Evolutionary conservation across 495 filamentous ascomycete genomes (phyloP).

Genomic region (Aspergillus kassunensis): DNA sequence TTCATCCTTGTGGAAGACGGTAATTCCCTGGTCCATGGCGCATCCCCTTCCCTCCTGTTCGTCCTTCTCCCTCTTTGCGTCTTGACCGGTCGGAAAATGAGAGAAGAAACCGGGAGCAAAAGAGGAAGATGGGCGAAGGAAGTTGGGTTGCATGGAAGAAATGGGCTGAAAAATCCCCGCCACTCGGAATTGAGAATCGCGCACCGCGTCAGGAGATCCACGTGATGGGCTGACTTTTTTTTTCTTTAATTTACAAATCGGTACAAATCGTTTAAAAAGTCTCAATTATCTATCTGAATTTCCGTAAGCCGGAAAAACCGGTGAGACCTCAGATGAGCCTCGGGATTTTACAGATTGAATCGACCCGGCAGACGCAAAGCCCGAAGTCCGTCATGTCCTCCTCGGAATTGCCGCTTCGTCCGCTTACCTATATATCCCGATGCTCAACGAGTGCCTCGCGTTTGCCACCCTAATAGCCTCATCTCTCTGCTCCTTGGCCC

Average conservation of each 20-base stretch:
- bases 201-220: conserved; percentile 1
- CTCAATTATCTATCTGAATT: too few species aligned
- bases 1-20: conserved; percentile 13
- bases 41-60: conserved; percentile 1
- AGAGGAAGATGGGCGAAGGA: conserved; percentile 2
- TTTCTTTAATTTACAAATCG: too few species aligned
- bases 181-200: conserved; percentile 3
- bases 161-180: conserved; percentile 12
- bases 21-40: conserved; percentile 15
- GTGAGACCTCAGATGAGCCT: too few species aligned
- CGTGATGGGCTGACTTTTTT: neutral
- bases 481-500: neutral
- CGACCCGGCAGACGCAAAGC: too few species aligned
- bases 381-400: too few species aligned
- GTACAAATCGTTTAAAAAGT: too few species aligned
- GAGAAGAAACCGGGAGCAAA: neutral
- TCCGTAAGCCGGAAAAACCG: too few species aligned
- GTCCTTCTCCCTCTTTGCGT: too few species aligned
- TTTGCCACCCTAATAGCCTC: neutral
- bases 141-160: conserved; percentile 2
- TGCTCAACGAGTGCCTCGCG: too few species aligned
- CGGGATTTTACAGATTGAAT: too few species aligned
- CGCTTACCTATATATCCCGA: too few species aligned
- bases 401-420: too few species aligned
- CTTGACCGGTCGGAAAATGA: neutral